Evolutionary conservation across 345 rosid species (phyloP), one percentile per base, ranked within the genome.

Genomic region (Chamaenerion angustifolium): DNA sequence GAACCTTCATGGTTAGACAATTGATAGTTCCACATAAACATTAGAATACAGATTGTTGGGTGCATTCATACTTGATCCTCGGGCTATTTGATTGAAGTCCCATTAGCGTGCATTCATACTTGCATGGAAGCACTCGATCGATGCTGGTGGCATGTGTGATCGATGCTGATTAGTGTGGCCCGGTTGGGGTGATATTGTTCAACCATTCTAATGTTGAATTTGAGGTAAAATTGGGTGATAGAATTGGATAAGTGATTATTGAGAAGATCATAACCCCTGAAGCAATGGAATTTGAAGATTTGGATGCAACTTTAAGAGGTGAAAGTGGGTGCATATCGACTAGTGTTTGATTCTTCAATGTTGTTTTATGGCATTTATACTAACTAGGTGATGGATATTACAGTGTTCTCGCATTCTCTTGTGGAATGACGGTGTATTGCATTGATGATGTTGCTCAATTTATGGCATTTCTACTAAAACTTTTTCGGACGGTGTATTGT

Each of bases 251-350:
- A 64, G 16, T 90, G 67, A 70, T 90, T 0, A 57, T 90, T 4
- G 81, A 90, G 83, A 76, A 62, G 74, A 90, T 90, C 14, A 23
- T 76, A 41, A 78, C 83, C 16, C 89, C 92, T 1, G 59, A 78
- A 15, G 88, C 76, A 19, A 6, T 75, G 18, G 92, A 77, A 64
- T 88, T 81, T 40, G 83, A 76, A 16, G 84, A 81, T 62, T 54
- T 83, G 75, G 87, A 81, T 13, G 54, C 64, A 1, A 90, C 94
- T 27, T 47, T 56, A 48, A 78, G 96, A 57, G 94, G 92, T 11
- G 80, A 66, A 27, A 92, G 88, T 0, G 92, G 94, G 23, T 90
- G 86, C 19, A 95, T 94, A 0, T 83, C 98, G 3, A 86, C 92
- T 1, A 95, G 94, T 0, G 70, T 79, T 18, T 76, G 57, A 74